Base-by-base conservation (phyloP, 495 filamentous ascomycete genomes). In the Cryomyces minteri region DNA sequence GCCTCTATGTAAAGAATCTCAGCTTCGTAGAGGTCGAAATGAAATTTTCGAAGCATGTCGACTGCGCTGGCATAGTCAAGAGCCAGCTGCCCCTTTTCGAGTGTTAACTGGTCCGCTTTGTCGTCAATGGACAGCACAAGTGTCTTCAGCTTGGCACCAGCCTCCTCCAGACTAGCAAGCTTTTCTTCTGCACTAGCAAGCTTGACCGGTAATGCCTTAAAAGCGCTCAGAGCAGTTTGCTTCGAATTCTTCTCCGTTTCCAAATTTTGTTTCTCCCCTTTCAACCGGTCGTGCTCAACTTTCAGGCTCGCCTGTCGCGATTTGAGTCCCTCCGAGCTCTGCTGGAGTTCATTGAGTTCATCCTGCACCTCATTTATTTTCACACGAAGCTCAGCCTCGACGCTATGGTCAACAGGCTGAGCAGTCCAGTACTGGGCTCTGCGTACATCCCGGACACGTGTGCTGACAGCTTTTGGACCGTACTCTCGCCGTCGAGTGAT, bases 1-100 rank as follows among this genome's bases (percentile, higher is more conserved):
- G 85, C 88, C 63, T 98, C 92, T 31, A 88, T 67, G 5, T 77
- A 64, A 40, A 72, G 67, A 39, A 94, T 59, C 46, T 83, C 70
- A 2, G 70, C 68, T 53, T 84, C 76, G 10, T 85, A 57, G 8
- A 86, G 66, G 31, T 73, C 69, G 37, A 79, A 69, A 45, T 83
- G 74, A 7, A 69, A 58, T 31, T 60, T 55, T 9, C 73, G 73
- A 25, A 93, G 69, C 14, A 57, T 51, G 31, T 70, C 65, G 6
- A 93, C 72, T 30, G 70, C 62, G 47, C 73, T 64, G 38, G 72
- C 71, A 58, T 79, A 79, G 50, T 79, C 58, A 29, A 94, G 60
- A 7, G 79, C 69, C 7, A 71, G 61, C 41, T 73, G 67, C 28
- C 76, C 77, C 51, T 78, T 82, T 46, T 79, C 57, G 2, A 88